Percentiles rank a stretch among this genome's conserved stretches.
phyloP scores from a whole-genome alignment of 1,139 yeast genomes.

The Suhomyces ambrosiae region DNA sequence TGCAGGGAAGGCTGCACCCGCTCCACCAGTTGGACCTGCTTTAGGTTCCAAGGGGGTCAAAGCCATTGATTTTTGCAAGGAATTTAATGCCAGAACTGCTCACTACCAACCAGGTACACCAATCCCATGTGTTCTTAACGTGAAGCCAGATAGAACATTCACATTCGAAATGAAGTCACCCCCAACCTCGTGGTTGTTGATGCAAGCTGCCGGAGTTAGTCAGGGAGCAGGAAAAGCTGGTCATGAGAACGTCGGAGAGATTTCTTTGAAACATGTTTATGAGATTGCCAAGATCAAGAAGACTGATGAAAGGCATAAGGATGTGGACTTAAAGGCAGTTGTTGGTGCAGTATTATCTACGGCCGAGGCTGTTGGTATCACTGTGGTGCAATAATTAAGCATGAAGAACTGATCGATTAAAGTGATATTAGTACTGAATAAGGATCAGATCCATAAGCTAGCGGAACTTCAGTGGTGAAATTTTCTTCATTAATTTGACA shows the following conservation, averaged over 20 bases:
- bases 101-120: conserved; percentile 84
- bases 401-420: conserved; percentile 1
- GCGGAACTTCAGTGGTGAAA: no score
- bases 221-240: conserved; percentile 72
- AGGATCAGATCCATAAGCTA: no score
- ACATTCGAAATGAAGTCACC: conserved; percentile 88
- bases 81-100: conserved; percentile 96
- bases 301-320: conserved; percentile 78
- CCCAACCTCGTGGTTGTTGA: conserved; percentile 82
- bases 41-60: conserved; percentile 98
- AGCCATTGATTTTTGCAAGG: conserved; percentile 97
- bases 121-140: conserved; percentile 79
- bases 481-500: no score
- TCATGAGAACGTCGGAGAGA: conserved; percentile 59
- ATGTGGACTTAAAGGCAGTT: conserved; percentile 70
- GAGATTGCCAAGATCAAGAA: conserved; percentile 94
- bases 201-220: conserved; percentile 80
- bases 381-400: conserved; percentile 60
- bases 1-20: conserved; percentile 99
- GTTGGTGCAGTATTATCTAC: conserved; percentile 84
- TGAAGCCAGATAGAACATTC: conserved; percentile 91
- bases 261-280: conserved; percentile 85
- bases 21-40: conserved; percentile 99
- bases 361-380: conserved; percentile 85
- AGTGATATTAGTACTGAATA: no score